phyloP scores from a whole-genome alignment of 2,329 filamentous ascomycete species.

The Fusarium armeniacum region DNA sequence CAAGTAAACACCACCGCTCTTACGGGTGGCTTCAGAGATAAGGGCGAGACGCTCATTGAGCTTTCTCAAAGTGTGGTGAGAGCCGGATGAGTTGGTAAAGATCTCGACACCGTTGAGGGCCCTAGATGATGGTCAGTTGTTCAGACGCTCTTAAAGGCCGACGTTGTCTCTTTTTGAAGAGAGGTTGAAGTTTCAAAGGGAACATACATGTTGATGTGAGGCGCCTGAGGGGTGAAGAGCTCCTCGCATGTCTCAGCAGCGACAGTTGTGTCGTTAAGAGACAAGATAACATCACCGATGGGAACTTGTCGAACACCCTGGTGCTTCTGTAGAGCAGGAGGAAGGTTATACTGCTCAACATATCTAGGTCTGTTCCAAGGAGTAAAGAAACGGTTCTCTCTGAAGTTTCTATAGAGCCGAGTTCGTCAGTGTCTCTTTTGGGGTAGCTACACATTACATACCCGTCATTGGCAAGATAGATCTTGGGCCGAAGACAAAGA shows the following conservation, averaged over 20 bases:
- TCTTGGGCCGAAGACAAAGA: conserved; percentile 78
- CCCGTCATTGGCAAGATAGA: conserved; percentile 78
- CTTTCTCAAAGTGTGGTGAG: conserved; percentile 71
- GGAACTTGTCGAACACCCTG: conserved; percentile 55
- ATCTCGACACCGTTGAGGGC: conserved; percentile 75
- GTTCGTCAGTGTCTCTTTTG: not conserved
- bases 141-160: rapidly evolving
- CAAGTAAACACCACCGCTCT: conserved; percentile 70
- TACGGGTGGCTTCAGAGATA: conserved; percentile 75
- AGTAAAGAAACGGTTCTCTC: conserved; percentile 59
- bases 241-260: conserved; percentile 60
- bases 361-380: conserved; percentile 56
- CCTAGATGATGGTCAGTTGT: conserved; percentile 1
- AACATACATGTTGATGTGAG: conserved; percentile 37
- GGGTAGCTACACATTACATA: not conserved
- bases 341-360: conserved; percentile 59
- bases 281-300: conserved; percentile 59
- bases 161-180: rapidly evolving
- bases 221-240: conserved; percentile 42
- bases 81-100: conserved; percentile 71
- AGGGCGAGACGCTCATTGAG: conserved; percentile 73
- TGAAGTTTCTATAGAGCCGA: conserved; percentile 46
- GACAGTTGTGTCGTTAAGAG: conserved; percentile 57
- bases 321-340: conserved; percentile 69
- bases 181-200: rapidly evolving